These are phyloP conservation scores for Lactarius pseudohatsudake DNA, from an alignment of 768 basidiomycete species.

Conservation along the genomic window DNA sequence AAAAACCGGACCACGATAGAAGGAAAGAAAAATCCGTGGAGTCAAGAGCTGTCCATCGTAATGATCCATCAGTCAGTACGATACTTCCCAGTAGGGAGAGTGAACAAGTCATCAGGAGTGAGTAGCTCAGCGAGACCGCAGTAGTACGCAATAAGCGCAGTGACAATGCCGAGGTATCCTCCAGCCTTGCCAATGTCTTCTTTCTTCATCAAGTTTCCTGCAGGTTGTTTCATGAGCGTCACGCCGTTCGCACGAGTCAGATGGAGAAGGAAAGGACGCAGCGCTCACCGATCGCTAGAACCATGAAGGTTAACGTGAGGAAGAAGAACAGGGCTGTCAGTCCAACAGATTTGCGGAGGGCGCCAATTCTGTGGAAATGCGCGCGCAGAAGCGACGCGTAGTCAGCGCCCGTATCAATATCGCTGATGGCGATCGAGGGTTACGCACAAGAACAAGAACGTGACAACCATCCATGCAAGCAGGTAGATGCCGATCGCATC, in stretches of 20 bases:
- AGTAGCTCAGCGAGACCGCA: constrained; percentile 45
- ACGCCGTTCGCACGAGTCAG: constrained; percentile 10
- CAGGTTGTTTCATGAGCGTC: constrained; percentile 27
- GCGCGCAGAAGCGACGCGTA: neutral
- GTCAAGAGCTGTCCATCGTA: neutral
- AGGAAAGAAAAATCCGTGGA: neutral
- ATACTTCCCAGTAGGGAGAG: constrained; percentile 41
- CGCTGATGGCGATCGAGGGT: neutral
- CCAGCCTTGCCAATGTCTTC: constrained; percentile 39
- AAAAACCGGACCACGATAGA: neutral
- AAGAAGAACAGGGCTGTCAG: constrained; percentile 51
- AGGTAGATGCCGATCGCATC: constrained; percentile 76
- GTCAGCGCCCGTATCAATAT: neutral
- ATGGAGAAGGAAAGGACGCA: neutral
- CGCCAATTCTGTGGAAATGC: constrained; percentile 43
- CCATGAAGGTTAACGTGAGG: constrained; percentile 53
- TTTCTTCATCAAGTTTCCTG: constrained; percentile 25
- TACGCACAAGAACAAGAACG: constrained; percentile 64
- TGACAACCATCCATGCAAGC: constrained; percentile 70
- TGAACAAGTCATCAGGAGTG: constrained; percentile 39
- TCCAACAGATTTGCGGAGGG: constrained; percentile 50
- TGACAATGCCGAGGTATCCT: constrained; percentile 47
- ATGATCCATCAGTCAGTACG: neutral
- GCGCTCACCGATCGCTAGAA: constrained; percentile 45
- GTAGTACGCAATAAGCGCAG: constrained; percentile 50